Evolutionary conservation across 108 stramenopile species (phyloP).

Genomic region (Nitzschia inconspicua): DNA sequence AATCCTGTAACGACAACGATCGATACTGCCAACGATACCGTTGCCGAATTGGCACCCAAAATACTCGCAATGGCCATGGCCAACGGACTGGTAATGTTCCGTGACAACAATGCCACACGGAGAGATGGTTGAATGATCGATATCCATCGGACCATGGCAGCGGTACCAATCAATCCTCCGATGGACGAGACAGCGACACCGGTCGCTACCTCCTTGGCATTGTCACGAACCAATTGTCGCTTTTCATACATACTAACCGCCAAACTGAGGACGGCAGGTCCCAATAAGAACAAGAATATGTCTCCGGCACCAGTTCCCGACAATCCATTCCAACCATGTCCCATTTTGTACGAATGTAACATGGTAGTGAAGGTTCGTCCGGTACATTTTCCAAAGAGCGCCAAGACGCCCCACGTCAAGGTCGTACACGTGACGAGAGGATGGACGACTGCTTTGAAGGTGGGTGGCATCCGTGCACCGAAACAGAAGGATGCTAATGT

Average conservation of each 20-base stretch:
- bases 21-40: constrained; percentile 66
- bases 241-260: constrained; percentile 76
- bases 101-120: constrained; percentile 61
- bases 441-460: constrained; percentile 59
- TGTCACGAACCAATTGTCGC: constrained; percentile 66
- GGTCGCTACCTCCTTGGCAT: constrained; percentile 55
- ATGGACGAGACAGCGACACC: constrained; percentile 60
- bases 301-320: constrained; percentile 64
- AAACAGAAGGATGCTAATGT: constrained; percentile 64
- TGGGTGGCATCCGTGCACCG: constrained; percentile 61
- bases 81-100: constrained; percentile 86
- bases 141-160: constrained; percentile 46
- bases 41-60: constrained; percentile 64
- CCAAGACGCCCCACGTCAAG: constrained; percentile 51
- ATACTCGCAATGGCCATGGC: constrained; percentile 91
- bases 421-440: constrained; percentile 70
- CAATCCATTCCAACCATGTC: constrained; percentile 25
- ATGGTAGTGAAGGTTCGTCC: constrained; percentile 45
- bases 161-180: constrained; percentile 76
- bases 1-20: constrained; percentile 89
- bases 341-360: constrained; percentile 44
- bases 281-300: constrained; percentile 62
- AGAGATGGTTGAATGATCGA: constrained; percentile 41
- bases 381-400: constrained; percentile 34
- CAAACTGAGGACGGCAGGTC: constrained; percentile 76